These are phyloP conservation scores for Poa annua DNA, from an alignment of 176 grass and related monocot genomes.

Conservation along the genomic window DNA sequence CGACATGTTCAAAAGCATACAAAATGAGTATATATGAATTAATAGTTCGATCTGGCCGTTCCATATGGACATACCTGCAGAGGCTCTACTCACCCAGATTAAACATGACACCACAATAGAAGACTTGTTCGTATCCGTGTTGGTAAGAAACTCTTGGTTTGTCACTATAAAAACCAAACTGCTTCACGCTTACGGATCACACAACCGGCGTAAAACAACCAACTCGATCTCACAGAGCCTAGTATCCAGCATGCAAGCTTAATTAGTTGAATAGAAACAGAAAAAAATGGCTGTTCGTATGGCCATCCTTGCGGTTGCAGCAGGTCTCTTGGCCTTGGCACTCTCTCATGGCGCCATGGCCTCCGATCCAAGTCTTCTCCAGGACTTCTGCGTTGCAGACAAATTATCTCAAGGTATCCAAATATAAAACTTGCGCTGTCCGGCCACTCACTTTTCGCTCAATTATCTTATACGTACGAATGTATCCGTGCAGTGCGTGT, in stretches of 20 bases:
- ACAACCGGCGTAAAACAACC: not conserved
- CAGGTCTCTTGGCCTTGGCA: not conserved
- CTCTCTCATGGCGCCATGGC: not conserved
- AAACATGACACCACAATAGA: not conserved
- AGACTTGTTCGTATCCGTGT: not conserved
- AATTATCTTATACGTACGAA: not conserved
- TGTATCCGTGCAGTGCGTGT: not conserved
- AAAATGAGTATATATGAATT: not conserved
- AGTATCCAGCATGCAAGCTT: not conserved
- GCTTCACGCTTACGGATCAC: not conserved
- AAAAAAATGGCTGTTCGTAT: not conserved
- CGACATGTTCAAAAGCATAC: not conserved
- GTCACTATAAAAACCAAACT: slow-evolving; percentile 1
- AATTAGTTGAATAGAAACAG: not conserved
- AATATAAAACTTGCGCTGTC: too few relatives aligned
- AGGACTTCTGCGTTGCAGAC: slow-evolving; percentile 83
- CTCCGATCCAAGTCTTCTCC: slow-evolving; percentile 48
- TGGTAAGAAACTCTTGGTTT: not conserved
- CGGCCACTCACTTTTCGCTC: too few relatives aligned
- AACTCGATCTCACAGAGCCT: not conserved
- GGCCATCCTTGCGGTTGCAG: not conserved
- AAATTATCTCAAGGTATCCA: not conserved
- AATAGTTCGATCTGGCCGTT: not conserved
- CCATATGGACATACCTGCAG: not conserved
- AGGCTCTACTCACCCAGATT: not conserved